Evolutionary conservation across 441 rosid genomes (phyloP).

Genomic region (Geranium incanum): DNA sequence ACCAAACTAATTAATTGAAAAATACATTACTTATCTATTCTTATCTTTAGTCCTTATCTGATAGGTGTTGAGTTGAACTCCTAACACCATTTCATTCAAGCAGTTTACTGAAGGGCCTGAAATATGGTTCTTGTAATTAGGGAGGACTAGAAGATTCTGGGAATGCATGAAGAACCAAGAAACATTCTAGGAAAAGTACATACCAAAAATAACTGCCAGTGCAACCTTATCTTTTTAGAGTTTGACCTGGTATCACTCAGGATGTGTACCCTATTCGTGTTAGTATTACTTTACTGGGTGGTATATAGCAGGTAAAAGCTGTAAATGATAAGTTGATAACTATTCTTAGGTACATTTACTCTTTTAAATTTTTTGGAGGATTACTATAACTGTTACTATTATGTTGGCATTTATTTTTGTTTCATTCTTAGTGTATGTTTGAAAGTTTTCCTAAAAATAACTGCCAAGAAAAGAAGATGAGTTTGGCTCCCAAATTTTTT

Average conservation of each 20-base stretch:
- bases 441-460: background rate
- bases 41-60: too few species aligned
- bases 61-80: too few species aligned
- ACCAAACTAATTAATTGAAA: too few species aligned
- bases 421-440: background rate
- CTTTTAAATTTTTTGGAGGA: background rate
- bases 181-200: background rate
- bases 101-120: background rate
- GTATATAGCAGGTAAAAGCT: too few species aligned
- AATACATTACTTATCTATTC: too few species aligned
- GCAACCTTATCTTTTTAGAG: background rate
- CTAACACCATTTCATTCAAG: background rate
- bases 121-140: background rate
- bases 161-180: background rate
- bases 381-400: background rate
- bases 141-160: background rate
- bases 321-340: background rate
- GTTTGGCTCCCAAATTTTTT: background rate
- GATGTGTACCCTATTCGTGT: too few species aligned
- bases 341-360: background rate
- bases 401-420: background rate
- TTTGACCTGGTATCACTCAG: background rate
- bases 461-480: background rate
- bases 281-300: too few species aligned
- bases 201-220: background rate